Evolutionary conservation across 306 rosid genomes (phyloP).

Genomic region (Astragalus membranaceus): DNA sequence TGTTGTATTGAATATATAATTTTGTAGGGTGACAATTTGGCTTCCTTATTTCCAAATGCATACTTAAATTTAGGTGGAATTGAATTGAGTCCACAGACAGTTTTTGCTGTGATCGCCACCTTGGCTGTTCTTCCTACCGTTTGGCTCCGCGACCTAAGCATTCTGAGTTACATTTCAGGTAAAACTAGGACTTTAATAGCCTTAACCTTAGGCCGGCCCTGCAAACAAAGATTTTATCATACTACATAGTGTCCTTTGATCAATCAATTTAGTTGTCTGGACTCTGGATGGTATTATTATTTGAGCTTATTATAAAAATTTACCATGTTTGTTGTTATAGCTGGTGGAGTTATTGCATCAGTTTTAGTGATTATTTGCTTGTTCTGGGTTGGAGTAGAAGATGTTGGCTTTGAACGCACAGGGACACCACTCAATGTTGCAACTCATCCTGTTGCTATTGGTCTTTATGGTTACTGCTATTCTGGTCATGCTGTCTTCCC

Average conservation of each 20-base stretch:
- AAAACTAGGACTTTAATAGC: neutral
- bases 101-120: slow-evolving; percentile 70
- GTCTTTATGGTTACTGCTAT: slow-evolving; percentile 95
- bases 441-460: slow-evolving; percentile 84
- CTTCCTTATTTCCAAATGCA: slow-evolving; percentile 86
- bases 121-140: slow-evolving; percentile 97
- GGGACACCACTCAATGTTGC: slow-evolving; percentile 72
- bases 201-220: too few species aligned
- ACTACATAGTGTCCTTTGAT: too few species aligned
- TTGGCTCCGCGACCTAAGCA: slow-evolving; percentile 85
- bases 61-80: slow-evolving; percentile 54
- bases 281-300: neutral
- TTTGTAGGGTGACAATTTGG: slow-evolving; percentile 90
- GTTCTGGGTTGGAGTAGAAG: slow-evolving; percentile 76
- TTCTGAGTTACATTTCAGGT: slow-evolving; percentile 96
- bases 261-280: too few species aligned
- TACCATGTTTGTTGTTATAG: slow-evolving; percentile 30
- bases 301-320: neutral
- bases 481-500: slow-evolving; percentile 98
- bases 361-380: slow-evolving; percentile 65
- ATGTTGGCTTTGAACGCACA: slow-evolving; percentile 57
- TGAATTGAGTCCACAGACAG: slow-evolving; percentile 40
- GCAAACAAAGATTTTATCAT: too few species aligned
- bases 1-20: slow-evolving; percentile 93
- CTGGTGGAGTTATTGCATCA: slow-evolving; percentile 92